Evolutionary conservation across 2,329 filamentous ascomycete species (phyloP).

Genomic region (Monilinia aucupariae): DNA sequence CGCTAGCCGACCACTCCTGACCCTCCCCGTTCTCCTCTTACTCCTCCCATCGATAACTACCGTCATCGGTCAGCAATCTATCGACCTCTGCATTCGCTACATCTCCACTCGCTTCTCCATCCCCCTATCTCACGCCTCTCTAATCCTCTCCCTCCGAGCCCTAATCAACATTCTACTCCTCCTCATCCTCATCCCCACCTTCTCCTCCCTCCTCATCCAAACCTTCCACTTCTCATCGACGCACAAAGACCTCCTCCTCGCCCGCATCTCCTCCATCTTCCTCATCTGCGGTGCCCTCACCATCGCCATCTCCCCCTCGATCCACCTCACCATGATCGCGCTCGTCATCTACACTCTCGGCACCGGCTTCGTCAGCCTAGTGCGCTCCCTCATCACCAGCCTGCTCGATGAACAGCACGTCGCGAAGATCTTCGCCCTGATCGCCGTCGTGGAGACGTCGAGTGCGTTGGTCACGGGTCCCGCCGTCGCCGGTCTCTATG

Average conservation of each 20-base stretch:
- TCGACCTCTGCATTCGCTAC: conserved; percentile 28
- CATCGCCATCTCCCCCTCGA: conserved; percentile 25
- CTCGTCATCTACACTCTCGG: conserved; percentile 30
- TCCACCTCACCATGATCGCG: conserved; percentile 25
- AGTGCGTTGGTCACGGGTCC: conserved; percentile 28
- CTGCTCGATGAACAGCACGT: conserved; percentile 30
- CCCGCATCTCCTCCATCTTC: conserved; percentile 24
- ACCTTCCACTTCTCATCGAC: conserved; percentile 20
- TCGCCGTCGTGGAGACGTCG: conserved; percentile 29
- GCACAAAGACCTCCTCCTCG: conserved; percentile 29
- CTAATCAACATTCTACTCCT: conserved; percentile 29
- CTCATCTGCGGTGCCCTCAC: conserved; percentile 23
- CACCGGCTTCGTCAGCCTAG: conserved; percentile 24
- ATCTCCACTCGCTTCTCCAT: conserved; percentile 30
- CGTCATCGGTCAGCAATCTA: conserved; percentile 20
- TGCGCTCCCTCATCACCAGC: conserved; percentile 27
- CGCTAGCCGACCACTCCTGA: conserved; percentile 25
- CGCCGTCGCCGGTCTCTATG: conserved; percentile 25
- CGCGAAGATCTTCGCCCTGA: conserved; percentile 28
- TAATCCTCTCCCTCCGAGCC: conserved; percentile 31
- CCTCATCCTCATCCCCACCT: conserved; percentile 24
- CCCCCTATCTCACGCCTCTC: conserved; percentile 24
- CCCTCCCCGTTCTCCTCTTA: conserved; percentile 31
- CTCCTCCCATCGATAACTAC: conserved; percentile 28
- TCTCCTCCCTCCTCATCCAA: conserved; percentile 25